Base-by-base conservation (phyloP, 2,329 filamentous ascomycete genomes). In the Epichloe scottii region DNA sequence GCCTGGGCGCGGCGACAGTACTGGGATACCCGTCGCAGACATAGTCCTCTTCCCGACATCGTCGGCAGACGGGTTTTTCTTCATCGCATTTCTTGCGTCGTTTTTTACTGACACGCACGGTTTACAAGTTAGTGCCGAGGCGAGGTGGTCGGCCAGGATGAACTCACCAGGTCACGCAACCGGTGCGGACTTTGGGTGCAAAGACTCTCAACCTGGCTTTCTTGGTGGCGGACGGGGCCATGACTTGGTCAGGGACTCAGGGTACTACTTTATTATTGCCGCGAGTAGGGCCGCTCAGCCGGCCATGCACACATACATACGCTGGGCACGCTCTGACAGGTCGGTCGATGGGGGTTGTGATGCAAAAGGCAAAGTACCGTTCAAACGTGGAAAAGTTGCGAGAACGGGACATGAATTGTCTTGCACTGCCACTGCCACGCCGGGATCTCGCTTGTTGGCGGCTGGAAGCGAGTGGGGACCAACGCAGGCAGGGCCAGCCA, bases 81-180 rank as follows among this genome's bases (percentile, higher is more conserved):
- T 50, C 48, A 30, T 50, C 48, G 48, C 48, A 50, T 21, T 50
- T 50, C 40, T 50, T 50, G 33, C 48, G 48, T 15, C 48, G 40
- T 39, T 50, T 50, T 15, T 50, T 50, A 23, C 48, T 50, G 33
- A 14, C 12, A 37, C n/a, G 39, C 12, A n/a, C 15, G 8, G n/a
- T 19, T n/a, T 40, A 46, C 3, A 15, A 37, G 17, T 11, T 12
- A 21, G 6, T 8, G 4, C 15, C 12, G 4, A 14, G 35, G 14
- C 14, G 35, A n/a, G 12, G 35, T 17, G 10, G 39, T 11, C 39
- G 39, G 19, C 12, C 5, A 42, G 10, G 26, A 34, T 14, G 14
- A 38, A 45, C 48, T 45, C 39, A 50, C 48, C 48, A 50, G 33
- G 48, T 50, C 33, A 45, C 40, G 34, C 48, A 50, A 26, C 48